Conservation (phyloP, 2,329 filamentous ascomycete genomes). For the Fusarium nematophilum region DNA sequence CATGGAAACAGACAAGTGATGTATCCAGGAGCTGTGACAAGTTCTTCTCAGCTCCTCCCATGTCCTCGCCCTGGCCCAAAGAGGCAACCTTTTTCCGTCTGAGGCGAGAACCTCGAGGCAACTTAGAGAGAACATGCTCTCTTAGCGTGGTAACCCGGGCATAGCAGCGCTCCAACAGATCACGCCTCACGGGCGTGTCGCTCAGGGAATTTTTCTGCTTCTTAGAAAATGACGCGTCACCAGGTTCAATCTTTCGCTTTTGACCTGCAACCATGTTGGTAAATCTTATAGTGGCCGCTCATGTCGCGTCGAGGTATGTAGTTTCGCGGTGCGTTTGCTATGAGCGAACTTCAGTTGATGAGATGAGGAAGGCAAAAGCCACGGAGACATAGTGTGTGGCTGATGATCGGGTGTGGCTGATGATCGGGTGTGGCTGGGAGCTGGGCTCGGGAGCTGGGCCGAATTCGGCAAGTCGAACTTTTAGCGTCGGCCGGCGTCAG, state of each 20-base stretch:
- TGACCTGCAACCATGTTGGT: slow-evolving; percentile 38
- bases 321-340: not conserved
- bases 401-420: slow-evolving; percentile 20
- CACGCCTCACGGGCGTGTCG: slow-evolving; percentile 58
- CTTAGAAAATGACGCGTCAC: slow-evolving; percentile 39
- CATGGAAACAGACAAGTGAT: slow-evolving; percentile 70
- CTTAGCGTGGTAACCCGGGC: slow-evolving; percentile 73
- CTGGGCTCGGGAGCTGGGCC: slow-evolving; percentile 7
- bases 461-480: not conserved
- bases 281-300: not conserved
- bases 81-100: slow-evolving; percentile 67
- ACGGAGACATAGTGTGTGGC: slow-evolving; percentile 23
- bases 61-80: slow-evolving; percentile 50
- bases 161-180: slow-evolving; percentile 77
- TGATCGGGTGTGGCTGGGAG: no score
- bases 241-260: slow-evolving; percentile 44
- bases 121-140: slow-evolving; percentile 73
- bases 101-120: slow-evolving; percentile 75
- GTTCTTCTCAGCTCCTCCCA: slow-evolving; percentile 50
- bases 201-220: slow-evolving; percentile 21
- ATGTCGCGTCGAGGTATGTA: slow-evolving; percentile 22
- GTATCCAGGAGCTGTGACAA: slow-evolving; percentile 74
- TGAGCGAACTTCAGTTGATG: not conserved
- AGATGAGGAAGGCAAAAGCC: no score
- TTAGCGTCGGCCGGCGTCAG: slow-evolving; percentile 20